phyloP scores from a whole-genome alignment of 345 rosid genomes.

The Mercurialis annua region DNA sequence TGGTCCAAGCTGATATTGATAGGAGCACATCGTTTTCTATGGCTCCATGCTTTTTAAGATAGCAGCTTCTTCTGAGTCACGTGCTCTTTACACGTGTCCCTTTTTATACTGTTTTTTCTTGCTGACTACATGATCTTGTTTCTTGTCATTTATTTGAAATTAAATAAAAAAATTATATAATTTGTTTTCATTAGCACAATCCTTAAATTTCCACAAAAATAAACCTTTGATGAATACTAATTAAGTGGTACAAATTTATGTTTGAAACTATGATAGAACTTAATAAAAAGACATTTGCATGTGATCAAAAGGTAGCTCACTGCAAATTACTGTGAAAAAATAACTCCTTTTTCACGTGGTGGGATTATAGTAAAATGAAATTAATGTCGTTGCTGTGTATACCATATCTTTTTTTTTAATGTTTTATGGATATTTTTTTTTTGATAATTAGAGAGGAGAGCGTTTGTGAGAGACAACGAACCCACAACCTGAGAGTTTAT shows the following conservation, averaged over 20 bases:
- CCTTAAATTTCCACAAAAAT: no score
- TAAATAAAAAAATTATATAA: no score
- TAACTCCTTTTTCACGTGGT: background rate
- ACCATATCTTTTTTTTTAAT: background rate
- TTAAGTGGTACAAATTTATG: no score
- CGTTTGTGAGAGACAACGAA: no score
- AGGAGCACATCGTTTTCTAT: conserved; percentile 21
- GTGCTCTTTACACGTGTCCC: conserved; percentile 16
- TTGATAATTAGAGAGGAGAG: no score
- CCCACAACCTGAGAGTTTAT: no score
- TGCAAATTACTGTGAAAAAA: background rate
- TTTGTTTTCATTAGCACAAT: no score
- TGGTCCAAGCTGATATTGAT: conserved; percentile 24
- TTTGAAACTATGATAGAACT: background rate
- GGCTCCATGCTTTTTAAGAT: conserved; percentile 1
- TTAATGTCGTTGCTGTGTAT: background rate
- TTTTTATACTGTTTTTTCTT: no score
- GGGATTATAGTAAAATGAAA: background rate
- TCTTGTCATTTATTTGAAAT: no score
- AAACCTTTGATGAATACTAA: no score
- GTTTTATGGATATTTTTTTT: background rate
- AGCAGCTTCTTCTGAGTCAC: conserved; percentile 10
- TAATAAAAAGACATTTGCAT: conserved; percentile 11
- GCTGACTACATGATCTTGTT: no score
- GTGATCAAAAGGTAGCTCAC: conserved; percentile 6